Evolutionary conservation across 2,329 filamentous ascomycete genomes (phyloP).

Genomic region (Fusarium nanum): DNA sequence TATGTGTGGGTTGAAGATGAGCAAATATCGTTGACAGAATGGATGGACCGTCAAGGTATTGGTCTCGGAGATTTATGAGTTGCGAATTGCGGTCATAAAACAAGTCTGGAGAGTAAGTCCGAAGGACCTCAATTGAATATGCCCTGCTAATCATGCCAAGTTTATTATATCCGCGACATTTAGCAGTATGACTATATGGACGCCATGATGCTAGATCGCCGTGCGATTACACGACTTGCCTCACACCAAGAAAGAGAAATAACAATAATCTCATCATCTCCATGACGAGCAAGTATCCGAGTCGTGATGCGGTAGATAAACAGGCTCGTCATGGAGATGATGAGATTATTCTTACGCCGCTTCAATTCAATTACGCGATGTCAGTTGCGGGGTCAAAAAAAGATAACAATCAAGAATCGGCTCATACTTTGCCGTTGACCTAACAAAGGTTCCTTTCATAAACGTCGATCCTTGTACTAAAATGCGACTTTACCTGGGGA

Average conservation of each 20-base stretch:
- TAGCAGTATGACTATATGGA: background rate
- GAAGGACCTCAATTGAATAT: too few species aligned
- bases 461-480: constrained; percentile 19
- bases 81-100: fast-evolving
- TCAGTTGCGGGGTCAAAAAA: background rate
- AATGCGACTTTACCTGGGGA: constrained; percentile 24
- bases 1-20: too few species aligned
- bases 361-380: background rate
- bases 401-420: constrained; percentile 3
- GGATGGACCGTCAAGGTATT: too few species aligned
- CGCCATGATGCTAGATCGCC: background rate
- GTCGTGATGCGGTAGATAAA: too few species aligned
- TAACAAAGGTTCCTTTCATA: constrained; percentile 20
- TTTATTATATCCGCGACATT: background rate
- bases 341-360: background rate
- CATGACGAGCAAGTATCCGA: background rate
- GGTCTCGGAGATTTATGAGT: too few species aligned
- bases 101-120: too few species aligned
- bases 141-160: too few species aligned
- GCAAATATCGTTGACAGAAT: too few species aligned
- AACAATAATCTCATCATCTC: background rate
- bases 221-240: background rate
- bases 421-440: background rate
- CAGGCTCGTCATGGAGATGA: background rate
- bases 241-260: background rate